phyloP scores from a whole-genome alignment of 345 rosid genomes.

The Sisymbrium altissimum region DNA sequence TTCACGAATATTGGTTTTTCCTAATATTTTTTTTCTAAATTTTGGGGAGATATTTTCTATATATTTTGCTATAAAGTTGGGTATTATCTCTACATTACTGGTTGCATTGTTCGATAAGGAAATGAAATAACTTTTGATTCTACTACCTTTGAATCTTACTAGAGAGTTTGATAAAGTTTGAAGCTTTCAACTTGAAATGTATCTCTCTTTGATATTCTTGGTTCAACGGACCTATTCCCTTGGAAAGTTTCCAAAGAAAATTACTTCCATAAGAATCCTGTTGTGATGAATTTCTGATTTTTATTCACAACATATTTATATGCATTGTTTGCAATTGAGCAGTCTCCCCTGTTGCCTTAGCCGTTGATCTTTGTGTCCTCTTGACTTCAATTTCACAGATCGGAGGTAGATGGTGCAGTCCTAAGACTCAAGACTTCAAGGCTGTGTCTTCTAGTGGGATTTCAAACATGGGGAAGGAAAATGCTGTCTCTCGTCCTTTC shows the following conservation, averaged over 20 bases:
- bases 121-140: conserved; percentile 27
- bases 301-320: background rate
- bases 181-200: conserved; percentile 20
- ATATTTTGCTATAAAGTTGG: background rate
- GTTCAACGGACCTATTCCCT: conserved; percentile 4
- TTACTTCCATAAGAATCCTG: background rate
- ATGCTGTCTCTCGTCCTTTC: conserved; percentile 43
- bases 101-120: conserved; percentile 20
- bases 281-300: background rate
- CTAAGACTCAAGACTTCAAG: conserved; percentile 25
- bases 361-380: background rate
- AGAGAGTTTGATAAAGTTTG: conserved; percentile 15
- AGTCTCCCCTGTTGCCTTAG: background rate
- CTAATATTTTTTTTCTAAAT: background rate
- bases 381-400: conserved; percentile 23
- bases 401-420: conserved; percentile 22
- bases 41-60: background rate
- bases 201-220: conserved; percentile 19
- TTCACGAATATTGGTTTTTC: conserved; percentile 14
- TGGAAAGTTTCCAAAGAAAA: conserved; percentile 18
- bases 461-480: conserved; percentile 60
- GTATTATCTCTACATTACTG: conserved; percentile 9
- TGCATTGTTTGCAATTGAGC: conserved; percentile 9
- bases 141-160: conserved; percentile 12
- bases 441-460: conserved; percentile 38